Evolutionary conservation across 306 rosid species (phyloP).

Genomic region (Gillenia trifoliata): DNA sequence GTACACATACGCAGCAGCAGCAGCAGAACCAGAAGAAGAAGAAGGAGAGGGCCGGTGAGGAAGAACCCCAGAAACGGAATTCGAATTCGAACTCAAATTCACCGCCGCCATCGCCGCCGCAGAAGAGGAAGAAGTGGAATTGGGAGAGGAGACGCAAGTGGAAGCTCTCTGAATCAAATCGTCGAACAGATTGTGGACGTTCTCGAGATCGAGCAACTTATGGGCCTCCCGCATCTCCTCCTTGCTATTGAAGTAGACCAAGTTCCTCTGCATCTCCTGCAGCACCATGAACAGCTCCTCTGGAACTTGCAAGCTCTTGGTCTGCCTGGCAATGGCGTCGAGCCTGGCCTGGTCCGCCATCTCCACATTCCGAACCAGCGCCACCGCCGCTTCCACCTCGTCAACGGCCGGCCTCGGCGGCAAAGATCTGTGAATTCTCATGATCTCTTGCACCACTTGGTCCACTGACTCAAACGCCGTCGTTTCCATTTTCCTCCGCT

Average conservation of each 20-base stretch:
- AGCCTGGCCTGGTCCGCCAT: conserved; percentile 58
- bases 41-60: background rate
- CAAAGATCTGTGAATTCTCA: conserved; percentile 70
- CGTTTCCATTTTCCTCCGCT: conserved; percentile 33
- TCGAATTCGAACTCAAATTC: conserved; percentile 8
- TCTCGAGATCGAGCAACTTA: conserved; percentile 68
- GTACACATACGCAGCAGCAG: conserved; percentile 27
- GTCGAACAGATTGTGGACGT: conserved; percentile 57
- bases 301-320: conserved; percentile 46
- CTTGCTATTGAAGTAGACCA: conserved; percentile 44
- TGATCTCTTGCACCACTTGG: conserved; percentile 68
- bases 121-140: conserved; percentile 22
- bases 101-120: conserved; percentile 11
- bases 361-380: conserved; percentile 53
- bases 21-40: background rate
- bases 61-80: conserved; percentile 20
- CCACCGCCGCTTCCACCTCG: conserved; percentile 71
- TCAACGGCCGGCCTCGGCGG: conserved; percentile 61
- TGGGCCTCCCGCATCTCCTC: conserved; percentile 68
- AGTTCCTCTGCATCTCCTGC: conserved; percentile 66
- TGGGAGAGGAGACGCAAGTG: conserved; percentile 46
- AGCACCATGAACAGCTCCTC: conserved; percentile 69
- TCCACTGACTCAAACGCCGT: conserved; percentile 40
- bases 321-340: conserved; percentile 48
- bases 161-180: conserved; percentile 80